Conservation (phyloP, 768 basidiomycete genomes). For the Termitomyces sp. region DNA sequence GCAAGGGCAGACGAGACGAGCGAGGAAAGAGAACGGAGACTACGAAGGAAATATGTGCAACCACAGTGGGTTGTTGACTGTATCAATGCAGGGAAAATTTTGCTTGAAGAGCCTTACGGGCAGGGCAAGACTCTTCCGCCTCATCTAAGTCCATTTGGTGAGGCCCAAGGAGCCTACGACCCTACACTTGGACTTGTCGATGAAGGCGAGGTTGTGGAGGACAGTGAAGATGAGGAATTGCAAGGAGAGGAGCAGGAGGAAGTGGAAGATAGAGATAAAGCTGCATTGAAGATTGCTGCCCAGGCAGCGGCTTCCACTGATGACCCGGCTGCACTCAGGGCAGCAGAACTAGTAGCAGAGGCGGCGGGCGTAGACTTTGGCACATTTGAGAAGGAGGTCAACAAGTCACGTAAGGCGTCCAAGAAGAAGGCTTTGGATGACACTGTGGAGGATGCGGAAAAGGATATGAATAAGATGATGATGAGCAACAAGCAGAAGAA, state of each 20-base stretch:
- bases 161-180: constrained; percentile 71
- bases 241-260: constrained; percentile 27
- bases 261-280: constrained; percentile 20
- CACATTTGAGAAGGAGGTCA: constrained; percentile 72
- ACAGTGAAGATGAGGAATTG: constrained; percentile 25
- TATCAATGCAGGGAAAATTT: constrained; percentile 80
- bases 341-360: constrained; percentile 91
- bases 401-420: constrained; percentile 44
- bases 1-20: constrained; percentile 41
- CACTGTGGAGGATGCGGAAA: constrained; percentile 44
- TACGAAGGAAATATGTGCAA: constrained; percentile 83
- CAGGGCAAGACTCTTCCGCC: constrained; percentile 88
- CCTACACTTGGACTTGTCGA: constrained; percentile 40
- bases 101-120: constrained; percentile 80
- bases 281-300: constrained; percentile 26
- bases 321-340: constrained; percentile 68
- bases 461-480: constrained; percentile 96
- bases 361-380: constrained; percentile 77
- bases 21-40: constrained; percentile 55
- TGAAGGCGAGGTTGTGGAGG: constrained; percentile 25
- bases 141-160: constrained; percentile 94
- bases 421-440: constrained; percentile 21
- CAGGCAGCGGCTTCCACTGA: constrained; percentile 28
- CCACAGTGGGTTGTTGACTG: constrained; percentile 99
- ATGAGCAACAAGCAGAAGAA: constrained; percentile 95